Percentiles rank a stretch among this genome's conserved stretches.
Evolutionary conservation across 495 filamentous ascomycete genomes (phyloP).

Genomic region (Halenospora varia): DNA sequence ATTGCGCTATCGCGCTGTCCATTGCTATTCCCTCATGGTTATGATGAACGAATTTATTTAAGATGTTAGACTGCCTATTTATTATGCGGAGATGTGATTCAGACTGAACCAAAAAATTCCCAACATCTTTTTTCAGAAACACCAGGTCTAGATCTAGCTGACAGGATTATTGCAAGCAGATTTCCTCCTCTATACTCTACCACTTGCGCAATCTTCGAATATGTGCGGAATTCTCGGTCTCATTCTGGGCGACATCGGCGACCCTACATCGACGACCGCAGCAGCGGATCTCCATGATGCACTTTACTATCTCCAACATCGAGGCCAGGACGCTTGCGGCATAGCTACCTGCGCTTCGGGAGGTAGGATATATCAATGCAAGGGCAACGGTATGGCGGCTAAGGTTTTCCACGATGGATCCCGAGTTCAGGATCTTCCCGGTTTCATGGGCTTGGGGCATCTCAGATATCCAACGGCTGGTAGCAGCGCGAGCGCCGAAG

Average conservation of each 20-base stretch:
- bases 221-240: constrained; percentile 90
- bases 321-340: constrained; percentile 91
- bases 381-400: constrained; percentile 88
- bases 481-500: constrained; percentile 75
- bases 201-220: constrained; percentile 18
- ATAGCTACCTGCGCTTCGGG: constrained; percentile 75
- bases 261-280: constrained; percentile 50
- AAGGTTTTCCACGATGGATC: constrained; percentile 82
- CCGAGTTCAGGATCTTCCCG: constrained; percentile 72
- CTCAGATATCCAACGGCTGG: constrained; percentile 90
- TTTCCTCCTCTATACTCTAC: background rate
- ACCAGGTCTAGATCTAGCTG: constrained; percentile 7
- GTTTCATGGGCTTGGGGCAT: constrained; percentile 87
- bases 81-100: constrained; percentile 28
- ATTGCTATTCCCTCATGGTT: constrained; percentile 9
- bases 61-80: constrained; percentile 42
- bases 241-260: constrained; percentile 62
- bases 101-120: constrained; percentile 17
- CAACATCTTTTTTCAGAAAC: constrained; percentile 1
- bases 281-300: constrained; percentile 85
- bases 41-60: constrained; percentile 26
- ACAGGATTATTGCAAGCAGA: background rate
- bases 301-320: constrained; percentile 79
- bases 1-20: no score
- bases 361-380: constrained; percentile 83